Conservation (phyloP, 441 rosid genomes). For the Populus tomentosa region DNA sequence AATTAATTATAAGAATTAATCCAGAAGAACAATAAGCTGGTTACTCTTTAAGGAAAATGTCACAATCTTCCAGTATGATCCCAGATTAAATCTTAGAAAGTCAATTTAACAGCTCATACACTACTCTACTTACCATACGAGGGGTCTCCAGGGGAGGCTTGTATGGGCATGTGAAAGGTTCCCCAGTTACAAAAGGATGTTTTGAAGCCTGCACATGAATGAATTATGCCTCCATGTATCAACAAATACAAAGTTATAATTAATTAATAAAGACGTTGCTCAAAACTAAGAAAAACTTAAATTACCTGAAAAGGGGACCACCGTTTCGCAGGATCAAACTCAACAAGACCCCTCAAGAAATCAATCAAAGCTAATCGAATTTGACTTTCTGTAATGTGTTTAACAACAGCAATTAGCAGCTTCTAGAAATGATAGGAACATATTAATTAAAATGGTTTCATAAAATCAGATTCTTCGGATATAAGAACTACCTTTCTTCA, state of each 20-base stretch:
- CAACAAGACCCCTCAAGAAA: conserved; percentile 97
- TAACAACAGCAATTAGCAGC: conserved; percentile 17
- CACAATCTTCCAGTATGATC: background rate
- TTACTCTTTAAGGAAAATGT: conserved; percentile 2
- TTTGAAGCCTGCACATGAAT: conserved; percentile 77
- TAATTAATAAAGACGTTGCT: conserved; percentile 13
- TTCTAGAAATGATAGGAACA: conserved; percentile 14
- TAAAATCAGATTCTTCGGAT: conserved; percentile 5
- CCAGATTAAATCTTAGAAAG: background rate
- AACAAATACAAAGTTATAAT: conserved; percentile 2
- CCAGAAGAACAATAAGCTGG: conserved; percentile 2
- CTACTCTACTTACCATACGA: conserved; percentile 59
- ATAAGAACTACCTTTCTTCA: conserved; percentile 57
- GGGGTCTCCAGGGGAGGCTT: conserved; percentile 85
- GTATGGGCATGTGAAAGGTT: conserved; percentile 93
- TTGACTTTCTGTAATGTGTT: conserved; percentile 65
- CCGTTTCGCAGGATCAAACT: conserved; percentile 98
- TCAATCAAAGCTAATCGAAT: conserved; percentile 88
- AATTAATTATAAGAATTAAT: background rate
- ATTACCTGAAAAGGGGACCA: conserved; percentile 99
- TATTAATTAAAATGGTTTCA: background rate
- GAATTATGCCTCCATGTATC: conserved; percentile 17
- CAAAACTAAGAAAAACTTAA: conserved; percentile 14
- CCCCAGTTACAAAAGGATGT: conserved; percentile 99
- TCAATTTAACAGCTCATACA: conserved; percentile 7